Conservation (phyloP, 768 basidiomycete species). For the Termitomyces sp. region DNA sequence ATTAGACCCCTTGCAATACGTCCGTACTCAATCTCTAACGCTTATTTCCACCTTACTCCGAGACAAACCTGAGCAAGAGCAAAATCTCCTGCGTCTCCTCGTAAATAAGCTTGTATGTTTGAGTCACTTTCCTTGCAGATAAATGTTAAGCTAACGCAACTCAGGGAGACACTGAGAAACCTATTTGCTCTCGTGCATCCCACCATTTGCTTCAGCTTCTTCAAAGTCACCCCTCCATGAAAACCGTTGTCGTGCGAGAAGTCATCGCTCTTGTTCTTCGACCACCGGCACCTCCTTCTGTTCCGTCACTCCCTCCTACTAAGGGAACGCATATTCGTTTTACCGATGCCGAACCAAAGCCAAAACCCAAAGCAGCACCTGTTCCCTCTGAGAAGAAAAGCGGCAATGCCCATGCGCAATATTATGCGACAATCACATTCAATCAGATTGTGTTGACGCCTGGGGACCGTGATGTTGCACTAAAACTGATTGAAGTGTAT, state of each 20-base stretch:
- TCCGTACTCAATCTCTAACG: conserved; percentile 78
- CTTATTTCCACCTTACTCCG: conserved; percentile 76
- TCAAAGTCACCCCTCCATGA: conserved; percentile 92
- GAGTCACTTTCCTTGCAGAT: neutral
- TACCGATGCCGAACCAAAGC: conserved; percentile 27
- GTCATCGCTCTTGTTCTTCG: conserved; percentile 74
- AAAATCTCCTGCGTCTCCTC: conserved; percentile 86
- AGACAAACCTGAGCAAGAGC: conserved; percentile 95
- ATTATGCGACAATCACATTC: conserved; percentile 91
- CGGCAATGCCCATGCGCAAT: conserved; percentile 70
- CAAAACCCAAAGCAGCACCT: conserved; percentile 22
- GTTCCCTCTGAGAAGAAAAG: conserved; percentile 30
- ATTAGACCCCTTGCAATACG: conserved; percentile 81
- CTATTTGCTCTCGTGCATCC: conserved; percentile 85
- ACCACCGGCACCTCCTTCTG: conserved; percentile 36
- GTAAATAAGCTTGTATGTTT: conserved; percentile 85
- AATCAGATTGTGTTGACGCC: conserved; percentile 83
- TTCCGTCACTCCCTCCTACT: conserved; percentile 27
- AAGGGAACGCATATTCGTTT: conserved; percentile 50
- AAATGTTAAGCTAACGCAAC: neutral
- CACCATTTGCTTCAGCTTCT: conserved; percentile 86
- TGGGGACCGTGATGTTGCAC: conserved; percentile 67
- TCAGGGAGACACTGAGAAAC: conserved; percentile 85
- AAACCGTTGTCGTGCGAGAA: conserved; percentile 82
- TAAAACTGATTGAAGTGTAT: conserved; percentile 81